These are phyloP conservation scores for Solanum virginianum DNA, from an alignment of 257 asterid genomes.

Conservation along the genomic window DNA sequence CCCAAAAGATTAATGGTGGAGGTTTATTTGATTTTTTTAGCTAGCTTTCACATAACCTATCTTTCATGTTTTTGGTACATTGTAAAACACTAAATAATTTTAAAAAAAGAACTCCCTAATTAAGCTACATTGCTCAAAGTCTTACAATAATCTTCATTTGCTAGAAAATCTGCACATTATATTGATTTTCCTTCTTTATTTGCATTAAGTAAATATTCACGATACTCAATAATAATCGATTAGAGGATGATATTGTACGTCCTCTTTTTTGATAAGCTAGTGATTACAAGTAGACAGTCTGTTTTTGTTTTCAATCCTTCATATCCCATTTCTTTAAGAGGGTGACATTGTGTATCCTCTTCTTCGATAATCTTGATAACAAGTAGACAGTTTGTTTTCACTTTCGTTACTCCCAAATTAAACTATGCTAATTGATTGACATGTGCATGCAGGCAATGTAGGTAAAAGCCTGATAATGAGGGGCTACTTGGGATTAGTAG, in stretches of 20 bases:
- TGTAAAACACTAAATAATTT: too few relatives aligned
- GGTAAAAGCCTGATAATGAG: background rate
- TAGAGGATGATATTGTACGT: background rate
- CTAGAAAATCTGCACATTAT: background rate
- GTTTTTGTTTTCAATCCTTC: background rate
- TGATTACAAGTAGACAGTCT: background rate
- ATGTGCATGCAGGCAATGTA: background rate
- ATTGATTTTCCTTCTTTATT: background rate
- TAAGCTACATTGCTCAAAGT: background rate
- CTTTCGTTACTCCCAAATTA: background rate
- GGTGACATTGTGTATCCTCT: background rate
- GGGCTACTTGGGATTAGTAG: constrained; percentile 3
- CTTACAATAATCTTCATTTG: too few relatives aligned
- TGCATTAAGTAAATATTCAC: background rate
- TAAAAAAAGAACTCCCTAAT: too few relatives aligned
- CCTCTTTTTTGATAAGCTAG: background rate
- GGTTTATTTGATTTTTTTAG: background rate
- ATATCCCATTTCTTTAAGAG: background rate
- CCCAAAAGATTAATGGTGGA: background rate
- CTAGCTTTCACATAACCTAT: too few relatives aligned
- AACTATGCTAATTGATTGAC: background rate
- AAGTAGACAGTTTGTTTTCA: background rate
- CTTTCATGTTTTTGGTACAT: too few relatives aligned
- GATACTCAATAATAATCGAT: background rate
- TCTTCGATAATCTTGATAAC: background rate